Base-by-base conservation (phyloP, 208 protist genomes). In the Cochliopodium minus region DNA sequence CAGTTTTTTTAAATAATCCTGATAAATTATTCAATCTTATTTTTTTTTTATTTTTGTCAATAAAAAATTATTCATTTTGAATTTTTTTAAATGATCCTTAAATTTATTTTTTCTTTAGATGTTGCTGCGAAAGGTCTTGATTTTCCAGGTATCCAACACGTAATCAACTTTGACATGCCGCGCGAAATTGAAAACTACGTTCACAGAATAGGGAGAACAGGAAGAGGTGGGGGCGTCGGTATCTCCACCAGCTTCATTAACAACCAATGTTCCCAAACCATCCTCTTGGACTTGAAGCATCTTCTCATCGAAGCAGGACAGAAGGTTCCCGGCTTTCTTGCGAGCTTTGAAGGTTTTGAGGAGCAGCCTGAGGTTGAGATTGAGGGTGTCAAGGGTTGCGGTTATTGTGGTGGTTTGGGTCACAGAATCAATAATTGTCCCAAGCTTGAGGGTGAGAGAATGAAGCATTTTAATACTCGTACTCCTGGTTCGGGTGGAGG, bases 131-230 rank as follows among this genome's bases (percentile, higher is more conserved):
- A 81, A 61, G 86, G 87, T 48, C 56, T 93, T 10, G 87, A 93
- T 62, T 89, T 93, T 62, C 79, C 78, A n/a, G 67, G 86, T 50
- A 77, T 93, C 26, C 72, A 81, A 73, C 85, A 93, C 65, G 86
- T 93, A 25, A 91, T 93, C 58, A 88, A 91, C 55, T 90, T 77
- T 61, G 85, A 92, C 59, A 90, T 91, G 82, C 83, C 84, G 20
- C 72, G 80, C 30, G 78, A 89, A 56, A 87, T 91, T 54, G 83
- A 89, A 60, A 79, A 73, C 36, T 80, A 76, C 50, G 61, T 76
- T 13, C 73, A 82, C 38, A 53, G 85, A 23, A 91, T 92, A 62
- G 87, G 86, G 30, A 65, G 87, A 35, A 93, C 87, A 9, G 87
- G 87, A 40, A 65, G 87, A 20, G 66, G 69, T 56, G 85, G 85